A percentile compares a stretch with the other conserved stretches of the same genome.
These are phyloP conservation scores for Phytophthora cajani DNA, from an alignment of 352 stramenopile genomes.

Conservation along the genomic window DNA sequence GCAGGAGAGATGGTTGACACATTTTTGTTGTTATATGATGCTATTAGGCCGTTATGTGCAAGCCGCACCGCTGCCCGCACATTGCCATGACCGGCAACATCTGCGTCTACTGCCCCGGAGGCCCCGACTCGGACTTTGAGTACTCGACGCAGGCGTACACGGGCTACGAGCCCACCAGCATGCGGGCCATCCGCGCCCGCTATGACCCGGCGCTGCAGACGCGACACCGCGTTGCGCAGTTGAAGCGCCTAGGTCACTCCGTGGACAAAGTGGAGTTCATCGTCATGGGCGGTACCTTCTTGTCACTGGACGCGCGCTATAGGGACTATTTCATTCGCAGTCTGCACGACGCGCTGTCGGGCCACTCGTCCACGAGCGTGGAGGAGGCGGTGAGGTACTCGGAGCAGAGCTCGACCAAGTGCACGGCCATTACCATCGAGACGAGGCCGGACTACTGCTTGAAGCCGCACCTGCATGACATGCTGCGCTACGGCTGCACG, in stretches of 20 bases:
- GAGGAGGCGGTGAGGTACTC: constrained; percentile 95
- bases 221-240: constrained; percentile 91
- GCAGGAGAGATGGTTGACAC: not conserved
- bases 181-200: constrained; percentile 95
- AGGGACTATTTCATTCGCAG: constrained; percentile 97
- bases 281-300: constrained; percentile 98
- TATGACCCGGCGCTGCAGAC: constrained; percentile 97
- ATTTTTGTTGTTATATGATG: not conserved
- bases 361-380: constrained; percentile 91
- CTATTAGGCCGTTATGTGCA: constrained; percentile 94
- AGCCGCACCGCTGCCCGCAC: constrained; percentile 97
- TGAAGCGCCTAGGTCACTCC: constrained; percentile 89
- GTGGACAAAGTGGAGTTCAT: constrained; percentile 98
- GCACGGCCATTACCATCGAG: constrained; percentile 97
- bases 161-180: constrained; percentile 97
- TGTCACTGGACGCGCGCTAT: constrained; percentile 94
- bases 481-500: constrained; percentile 97
- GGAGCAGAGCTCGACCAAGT: constrained; percentile 87
- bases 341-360: constrained; percentile 95
- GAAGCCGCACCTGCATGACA: constrained; percentile 96
- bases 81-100: constrained; percentile 97
- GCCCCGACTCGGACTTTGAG: constrained; percentile 97
- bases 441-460: constrained; percentile 98
- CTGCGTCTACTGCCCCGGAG: constrained; percentile 97
- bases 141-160: constrained; percentile 97